Conservation (phyloP, 2,329 filamentous ascomycete species). For the Thielaviopsis musarum region DNA sequence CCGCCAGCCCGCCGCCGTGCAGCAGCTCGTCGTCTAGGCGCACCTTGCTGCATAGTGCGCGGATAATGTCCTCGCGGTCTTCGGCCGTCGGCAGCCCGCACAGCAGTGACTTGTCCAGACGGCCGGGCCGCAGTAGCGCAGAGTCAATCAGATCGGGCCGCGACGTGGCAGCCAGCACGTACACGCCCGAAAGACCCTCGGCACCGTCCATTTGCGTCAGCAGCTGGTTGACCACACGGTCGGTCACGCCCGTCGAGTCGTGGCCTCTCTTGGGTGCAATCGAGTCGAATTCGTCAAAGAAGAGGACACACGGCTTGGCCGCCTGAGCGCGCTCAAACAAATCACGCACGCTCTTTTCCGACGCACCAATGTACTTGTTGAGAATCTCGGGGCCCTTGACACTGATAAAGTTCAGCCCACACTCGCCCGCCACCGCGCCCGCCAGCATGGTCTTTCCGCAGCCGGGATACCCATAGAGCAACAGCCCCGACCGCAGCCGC, state of each 20-base stretch:
- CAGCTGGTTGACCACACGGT: conserved; percentile 94
- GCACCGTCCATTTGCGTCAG: conserved; percentile 98
- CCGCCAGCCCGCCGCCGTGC: conserved; percentile 39
- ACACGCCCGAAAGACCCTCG: conserved; percentile 85
- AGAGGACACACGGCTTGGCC: conserved; percentile 82
- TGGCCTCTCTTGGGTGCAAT: conserved; percentile 95
- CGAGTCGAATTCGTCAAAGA: conserved; percentile 97
- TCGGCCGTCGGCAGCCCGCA: conserved; percentile 72
- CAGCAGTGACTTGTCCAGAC: conserved; percentile 80
- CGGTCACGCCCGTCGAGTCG: conserved; percentile 95
- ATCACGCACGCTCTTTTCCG: conserved; percentile 89
- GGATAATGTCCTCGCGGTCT: conserved; percentile 78
- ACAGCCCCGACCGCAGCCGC: conserved; percentile 77
- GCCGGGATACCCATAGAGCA: conserved; percentile 88
- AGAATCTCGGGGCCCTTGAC: conserved; percentile 97
- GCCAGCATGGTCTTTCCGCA: conserved; percentile 94
- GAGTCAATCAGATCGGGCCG: conserved; percentile 92
- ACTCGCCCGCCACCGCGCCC: conserved; percentile 93
- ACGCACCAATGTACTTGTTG: conserved; percentile 98
- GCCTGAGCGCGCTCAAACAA: conserved; percentile 85
- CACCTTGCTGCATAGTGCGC: conserved; percentile 67
- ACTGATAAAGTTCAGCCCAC: conserved; percentile 93
- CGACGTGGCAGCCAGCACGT: conserved; percentile 86
- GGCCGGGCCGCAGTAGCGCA: conserved; percentile 75
- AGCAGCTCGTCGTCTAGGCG: conserved; percentile 52